Percentiles rank a stretch among this genome's conserved stretches.
Evolutionary conservation across 2,329 filamentous ascomycete species (phyloP).

Genomic region (Dactylellina leptospora): DNA sequence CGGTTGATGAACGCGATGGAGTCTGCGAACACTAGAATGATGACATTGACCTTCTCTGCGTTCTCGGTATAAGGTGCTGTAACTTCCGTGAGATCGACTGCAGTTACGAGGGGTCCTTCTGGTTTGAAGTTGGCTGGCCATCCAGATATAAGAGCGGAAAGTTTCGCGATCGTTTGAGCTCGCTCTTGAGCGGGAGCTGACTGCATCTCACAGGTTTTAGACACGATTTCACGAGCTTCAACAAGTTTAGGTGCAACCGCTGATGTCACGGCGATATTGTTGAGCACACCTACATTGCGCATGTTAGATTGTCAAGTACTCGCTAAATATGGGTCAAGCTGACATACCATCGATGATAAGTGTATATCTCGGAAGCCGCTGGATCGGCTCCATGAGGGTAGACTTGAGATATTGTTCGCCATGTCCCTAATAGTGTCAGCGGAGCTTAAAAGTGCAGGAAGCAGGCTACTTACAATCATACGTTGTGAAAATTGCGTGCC

Average conservation of each 20-base stretch:
- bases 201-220: slow-evolving; percentile 95
- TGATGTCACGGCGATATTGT: slow-evolving; percentile 83
- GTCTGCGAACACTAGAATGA: slow-evolving; percentile 86
- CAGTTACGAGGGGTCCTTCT: slow-evolving; percentile 79
- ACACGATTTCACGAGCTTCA: slow-evolving; percentile 89
- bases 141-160: slow-evolving; percentile 78
- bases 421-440: slow-evolving; percentile 67
- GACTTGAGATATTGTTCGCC: slow-evolving; percentile 92
- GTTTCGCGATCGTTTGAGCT: slow-evolving; percentile 75
- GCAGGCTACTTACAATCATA: slow-evolving; percentile 61
- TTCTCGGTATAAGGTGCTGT: slow-evolving; percentile 72
- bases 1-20: slow-evolving; percentile 80
- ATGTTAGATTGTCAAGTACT: too few relatives aligned
- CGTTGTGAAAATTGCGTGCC: slow-evolving; percentile 83
- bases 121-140: slow-evolving; percentile 79
- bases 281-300: slow-evolving; percentile 72
- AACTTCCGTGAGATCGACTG: slow-evolving; percentile 81
- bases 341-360: slow-evolving; percentile 88
- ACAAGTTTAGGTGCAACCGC: slow-evolving; percentile 83
- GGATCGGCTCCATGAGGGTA: slow-evolving; percentile 93
- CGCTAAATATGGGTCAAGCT: too few relatives aligned
- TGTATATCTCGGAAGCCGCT: slow-evolving; percentile 91
- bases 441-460: not conserved
- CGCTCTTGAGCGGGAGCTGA: slow-evolving; percentile 72
- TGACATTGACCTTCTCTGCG: slow-evolving; percentile 67